phyloP scores from a whole-genome alignment of 2,329 filamentous ascomycete species.

The Graphiopsis chlorocephala region DNA sequence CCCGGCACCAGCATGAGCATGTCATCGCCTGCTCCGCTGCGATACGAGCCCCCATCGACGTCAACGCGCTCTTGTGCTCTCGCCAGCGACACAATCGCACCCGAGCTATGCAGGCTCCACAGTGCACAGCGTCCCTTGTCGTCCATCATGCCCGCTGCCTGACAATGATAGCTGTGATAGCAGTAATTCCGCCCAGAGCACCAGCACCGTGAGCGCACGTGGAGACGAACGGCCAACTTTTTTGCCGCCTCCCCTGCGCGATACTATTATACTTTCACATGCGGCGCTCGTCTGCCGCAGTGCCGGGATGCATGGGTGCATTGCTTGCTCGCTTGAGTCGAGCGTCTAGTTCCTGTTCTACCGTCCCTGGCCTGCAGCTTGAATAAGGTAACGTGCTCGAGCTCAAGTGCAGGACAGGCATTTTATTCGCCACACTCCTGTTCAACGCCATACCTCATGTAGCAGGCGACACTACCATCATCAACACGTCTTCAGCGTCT shows the following conservation, averaged over 20 bases:
- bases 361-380: neutral
- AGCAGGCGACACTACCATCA: neutral
- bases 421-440: neutral
- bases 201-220: neutral
- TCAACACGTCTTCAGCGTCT: neutral
- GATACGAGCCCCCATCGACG: constrained; percentile 10
- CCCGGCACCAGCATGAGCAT: constrained; percentile 5
- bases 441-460: neutral
- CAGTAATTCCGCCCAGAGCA: neutral
- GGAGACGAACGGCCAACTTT: constrained; percentile 8
- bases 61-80: neutral
- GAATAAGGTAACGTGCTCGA: neutral
- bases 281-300: constrained; percentile 4
- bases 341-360: neutral
- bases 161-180: neutral
- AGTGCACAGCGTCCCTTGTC: neutral
- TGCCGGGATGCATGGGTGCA: neutral
- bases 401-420: neutral
- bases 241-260: constrained; percentile 13
- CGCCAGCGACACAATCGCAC: neutral
- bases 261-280: constrained; percentile 9
- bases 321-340: neutral
- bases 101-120: neutral
- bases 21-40: constrained; percentile 5
- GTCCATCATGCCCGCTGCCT: neutral